Percentiles rank a stretch among this genome's conserved stretches.
These are phyloP conservation scores for Xylaria sp. DNA, from an alignment of 2,329 filamentous ascomycete species.

Conservation along the genomic window DNA sequence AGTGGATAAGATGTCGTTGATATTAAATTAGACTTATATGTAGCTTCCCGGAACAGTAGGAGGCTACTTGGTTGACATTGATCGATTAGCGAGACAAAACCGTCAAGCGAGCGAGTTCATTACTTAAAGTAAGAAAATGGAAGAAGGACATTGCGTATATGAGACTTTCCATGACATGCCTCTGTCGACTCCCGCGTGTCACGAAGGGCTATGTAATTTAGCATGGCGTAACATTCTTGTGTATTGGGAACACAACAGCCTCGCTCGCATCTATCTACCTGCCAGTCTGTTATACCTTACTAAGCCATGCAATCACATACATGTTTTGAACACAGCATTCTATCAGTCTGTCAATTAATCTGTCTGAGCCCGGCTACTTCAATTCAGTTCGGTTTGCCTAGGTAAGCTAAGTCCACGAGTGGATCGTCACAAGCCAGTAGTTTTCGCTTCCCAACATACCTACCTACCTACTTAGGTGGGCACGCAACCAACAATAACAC, in stretches of 20 bases:
- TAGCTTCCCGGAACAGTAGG: background rate
- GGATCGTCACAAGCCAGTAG: background rate
- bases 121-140: background rate
- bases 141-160: background rate
- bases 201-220: constrained; percentile 8
- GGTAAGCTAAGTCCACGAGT: background rate
- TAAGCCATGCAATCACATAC: background rate
- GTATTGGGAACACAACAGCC: background rate
- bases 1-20: background rate
- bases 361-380: background rate
- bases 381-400: background rate
- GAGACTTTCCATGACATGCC: constrained; percentile 2
- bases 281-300: too few species aligned
- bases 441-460: background rate
- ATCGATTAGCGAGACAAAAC: too few species aligned
- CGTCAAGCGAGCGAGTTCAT: background rate
- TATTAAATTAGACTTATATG: background rate
- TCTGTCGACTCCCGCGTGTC: constrained; percentile 8
- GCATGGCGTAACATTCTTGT: constrained; percentile 5
- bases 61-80: too few species aligned
- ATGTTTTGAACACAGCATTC: background rate
- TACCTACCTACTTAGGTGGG: background rate
- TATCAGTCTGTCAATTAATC: background rate
- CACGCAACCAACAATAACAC: background rate
- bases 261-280: background rate